Base-by-base conservation (phyloP, 2,329 filamentous ascomycete genomes). In the Verticillium nonalfalfae region DNA sequence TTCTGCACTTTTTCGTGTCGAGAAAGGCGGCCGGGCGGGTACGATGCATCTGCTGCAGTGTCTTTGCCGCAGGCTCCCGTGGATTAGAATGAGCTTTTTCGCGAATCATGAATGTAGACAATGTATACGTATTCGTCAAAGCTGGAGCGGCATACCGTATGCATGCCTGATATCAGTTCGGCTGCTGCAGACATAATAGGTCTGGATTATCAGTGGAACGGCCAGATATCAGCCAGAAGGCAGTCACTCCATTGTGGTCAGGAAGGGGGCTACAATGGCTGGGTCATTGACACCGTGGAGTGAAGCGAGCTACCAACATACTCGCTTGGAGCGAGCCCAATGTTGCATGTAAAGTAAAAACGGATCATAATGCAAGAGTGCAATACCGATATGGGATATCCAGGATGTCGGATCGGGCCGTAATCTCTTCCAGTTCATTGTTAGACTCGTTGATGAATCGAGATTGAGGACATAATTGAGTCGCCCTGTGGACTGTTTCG, bases 51-150 rank as follows among this genome's bases (percentile, higher is more conserved):
- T 66, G 63, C 64, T 39, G 61, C 59, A 60, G 59, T 45, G 68
- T 73, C 68, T 69, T 74, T 71, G 74, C 75, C 74, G 76, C 74
- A 73, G 68, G 70, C 71, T 73, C 69, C 76, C 76, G 75, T 72
- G n/a, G 45, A 21, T 52, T 65, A 68, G 68, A 67, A 70, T 68
- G 68, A 70, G 68, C 67, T 63, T 66, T 52, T 26, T 11, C 9
- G 45, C 68, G 67, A 67, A 69, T 68, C 58, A 60, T 59, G 26
- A 57, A 58, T 56, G 55, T 38, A 18, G 62, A 60, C 61, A 54
- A 33, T 54, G 50, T 52, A 60, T 58, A 60, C 62, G 57, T 60
- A 50, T 50, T 62, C 15, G 61, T 45, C 59, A 63, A 55, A 58
- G 26, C 50, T 60, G 59, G 60, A 56, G 56, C 60, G 57, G 50